These are phyloP conservation scores for Gnomoniopsis sp. DNA, from an alignment of 2,329 filamentous ascomycete species.

Conservation along the genomic window DNA sequence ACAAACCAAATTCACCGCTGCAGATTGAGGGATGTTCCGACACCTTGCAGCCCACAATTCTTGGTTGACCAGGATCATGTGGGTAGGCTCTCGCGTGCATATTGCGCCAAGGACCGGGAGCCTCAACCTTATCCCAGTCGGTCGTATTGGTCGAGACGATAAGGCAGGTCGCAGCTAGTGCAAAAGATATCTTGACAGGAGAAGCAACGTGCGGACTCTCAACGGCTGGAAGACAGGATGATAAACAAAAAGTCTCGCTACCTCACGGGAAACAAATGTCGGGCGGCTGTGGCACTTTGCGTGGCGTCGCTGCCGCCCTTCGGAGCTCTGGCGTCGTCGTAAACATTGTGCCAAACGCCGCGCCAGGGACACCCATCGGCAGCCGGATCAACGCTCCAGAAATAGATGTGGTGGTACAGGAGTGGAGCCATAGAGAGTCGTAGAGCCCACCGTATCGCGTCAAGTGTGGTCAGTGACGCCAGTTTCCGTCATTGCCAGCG, in stretches of 20 bases:
- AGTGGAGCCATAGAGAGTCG: background rate
- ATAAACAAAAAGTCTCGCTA: too few species aligned
- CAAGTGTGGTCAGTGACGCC: background rate
- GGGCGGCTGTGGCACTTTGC: background rate
- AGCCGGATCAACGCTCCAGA: background rate
- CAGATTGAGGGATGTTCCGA: slow-evolving; percentile 4
- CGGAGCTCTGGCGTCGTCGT: background rate
- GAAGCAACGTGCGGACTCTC: background rate
- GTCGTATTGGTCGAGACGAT: background rate
- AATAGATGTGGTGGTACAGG: slow-evolving; percentile 11
- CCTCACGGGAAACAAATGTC: background rate
- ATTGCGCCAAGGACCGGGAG: slow-evolving; percentile 7
- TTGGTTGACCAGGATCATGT: background rate
- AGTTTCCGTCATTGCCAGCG: slow-evolving; percentile 5
- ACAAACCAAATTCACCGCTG: slow-evolving; percentile 1
- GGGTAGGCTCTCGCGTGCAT: slow-evolving; percentile 3
- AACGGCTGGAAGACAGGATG: background rate
- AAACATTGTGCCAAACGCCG: background rate
- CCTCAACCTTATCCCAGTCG: slow-evolving; percentile 18
- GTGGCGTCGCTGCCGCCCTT: too few species aligned
- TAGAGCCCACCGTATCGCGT: background rate
- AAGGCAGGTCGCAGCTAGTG: background rate
- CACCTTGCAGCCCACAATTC: background rate
- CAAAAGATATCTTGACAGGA: background rate
- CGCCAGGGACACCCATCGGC: background rate